Conservation (phyloP, 768 basidiomycete genomes). For the Boletus bicolor region DNA sequence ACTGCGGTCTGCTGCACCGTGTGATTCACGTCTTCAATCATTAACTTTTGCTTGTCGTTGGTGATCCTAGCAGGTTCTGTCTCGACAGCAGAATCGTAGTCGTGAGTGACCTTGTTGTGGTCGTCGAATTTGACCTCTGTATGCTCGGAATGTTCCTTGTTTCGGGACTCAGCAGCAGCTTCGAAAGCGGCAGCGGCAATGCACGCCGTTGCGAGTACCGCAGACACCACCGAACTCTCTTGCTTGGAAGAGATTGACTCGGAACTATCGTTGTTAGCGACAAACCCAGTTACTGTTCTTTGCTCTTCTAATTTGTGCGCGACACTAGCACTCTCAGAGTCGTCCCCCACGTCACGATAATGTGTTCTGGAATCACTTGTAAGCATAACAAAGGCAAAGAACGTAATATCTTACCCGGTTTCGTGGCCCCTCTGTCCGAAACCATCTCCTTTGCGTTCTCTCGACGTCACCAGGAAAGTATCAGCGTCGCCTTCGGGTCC, state of each 20-base stretch:
- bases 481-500: not conserved
- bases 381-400: not conserved
- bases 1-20: too few relatives aligned
- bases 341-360: not conserved
- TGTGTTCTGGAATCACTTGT: not conserved
- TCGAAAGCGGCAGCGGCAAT: constrained; percentile 14
- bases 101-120: too few relatives aligned
- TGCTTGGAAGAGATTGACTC: constrained; percentile 1
- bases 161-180: constrained; percentile 3
- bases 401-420: not conserved
- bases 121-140: not conserved
- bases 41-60: too few relatives aligned
- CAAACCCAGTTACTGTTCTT: not conserved
- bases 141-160: constrained; percentile 1
- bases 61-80: too few relatives aligned
- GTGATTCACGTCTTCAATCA: too few relatives aligned
- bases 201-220: constrained; percentile 6
- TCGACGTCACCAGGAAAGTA: not conserved
- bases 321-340: not conserved
- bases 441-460: not conserved
- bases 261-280: not conserved
- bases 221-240: constrained; percentile 10
- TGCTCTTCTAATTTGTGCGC: not conserved
- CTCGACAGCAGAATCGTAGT: too few relatives aligned
- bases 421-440: not conserved